Percentiles rank a stretch among this genome's conserved stretches.
Evolutionary conservation across 257 asterid genomes (phyloP).

Genomic region (Petunia secreta): DNA sequence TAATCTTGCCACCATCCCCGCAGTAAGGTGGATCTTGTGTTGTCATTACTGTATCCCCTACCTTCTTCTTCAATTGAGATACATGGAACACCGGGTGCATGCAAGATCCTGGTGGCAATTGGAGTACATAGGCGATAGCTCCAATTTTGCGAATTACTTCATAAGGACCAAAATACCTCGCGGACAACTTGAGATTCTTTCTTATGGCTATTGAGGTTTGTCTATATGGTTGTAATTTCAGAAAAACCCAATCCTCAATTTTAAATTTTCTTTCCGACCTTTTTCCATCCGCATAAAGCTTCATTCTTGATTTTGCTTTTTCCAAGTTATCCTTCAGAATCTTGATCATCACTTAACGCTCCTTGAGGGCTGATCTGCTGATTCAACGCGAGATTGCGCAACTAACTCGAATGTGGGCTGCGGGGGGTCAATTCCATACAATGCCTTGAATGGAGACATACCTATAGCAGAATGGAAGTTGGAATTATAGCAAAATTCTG

Average conservation of each 20-base stretch:
- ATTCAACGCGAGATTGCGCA: too few relatives aligned
- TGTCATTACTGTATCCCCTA: too few relatives aligned
- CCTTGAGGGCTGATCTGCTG: too few relatives aligned
- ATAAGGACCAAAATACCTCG: not conserved
- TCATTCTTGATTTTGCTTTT: not conserved
- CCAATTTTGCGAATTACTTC: not conserved
- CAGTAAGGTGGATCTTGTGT: too few relatives aligned
- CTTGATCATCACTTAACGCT: not conserved
- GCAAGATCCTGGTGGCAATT: not conserved
- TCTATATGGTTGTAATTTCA: constrained; percentile 17
- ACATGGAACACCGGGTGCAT: not conserved
- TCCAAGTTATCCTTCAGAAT: not conserved
- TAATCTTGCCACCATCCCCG: too few relatives aligned
- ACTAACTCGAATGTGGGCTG: too few relatives aligned
- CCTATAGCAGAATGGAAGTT: too few relatives aligned
- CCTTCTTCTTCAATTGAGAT: not conserved
- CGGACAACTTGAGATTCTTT: not conserved
- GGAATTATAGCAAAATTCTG: constrained; percentile 11
- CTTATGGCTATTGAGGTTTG: not conserved
- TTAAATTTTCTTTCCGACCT: not conserved
- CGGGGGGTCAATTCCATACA: too few relatives aligned
- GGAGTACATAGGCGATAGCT: not conserved
- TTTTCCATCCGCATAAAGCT: not conserved
- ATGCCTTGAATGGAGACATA: too few relatives aligned
- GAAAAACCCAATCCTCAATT: not conserved